phyloP scores from a whole-genome alignment of 208 protist genomes.

The Trypanosoma rangeli region DNA sequence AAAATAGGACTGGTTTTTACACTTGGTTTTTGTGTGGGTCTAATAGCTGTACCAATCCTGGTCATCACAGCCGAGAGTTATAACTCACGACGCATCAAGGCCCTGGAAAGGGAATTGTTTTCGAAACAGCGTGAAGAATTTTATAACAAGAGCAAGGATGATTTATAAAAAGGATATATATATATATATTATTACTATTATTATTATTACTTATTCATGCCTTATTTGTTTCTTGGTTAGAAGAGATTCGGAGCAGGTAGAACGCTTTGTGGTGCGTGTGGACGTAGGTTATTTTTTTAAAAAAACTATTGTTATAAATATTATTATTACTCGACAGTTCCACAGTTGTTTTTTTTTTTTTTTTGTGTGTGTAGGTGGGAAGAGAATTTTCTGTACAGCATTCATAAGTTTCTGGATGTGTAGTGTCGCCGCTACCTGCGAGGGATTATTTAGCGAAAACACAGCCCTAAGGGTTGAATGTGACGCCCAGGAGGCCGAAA shows the following conservation, averaged over 20 bases:
- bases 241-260: neutral
- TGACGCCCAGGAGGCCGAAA: conserved; percentile 33
- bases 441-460: conserved; percentile 27
- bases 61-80: conserved; percentile 65
- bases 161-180: conserved; percentile 9
- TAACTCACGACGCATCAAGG: conserved; percentile 74
- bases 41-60: conserved; percentile 66
- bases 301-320: too few species aligned
- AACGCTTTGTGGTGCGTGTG: too few species aligned
- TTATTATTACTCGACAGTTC: too few species aligned
- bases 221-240: neutral
- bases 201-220: neutral
- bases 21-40: conserved; percentile 64
- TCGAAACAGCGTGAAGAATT: conserved; percentile 73
- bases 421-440: conserved; percentile 6
- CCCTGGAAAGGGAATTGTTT: conserved; percentile 74
- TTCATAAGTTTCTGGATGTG: neutral
- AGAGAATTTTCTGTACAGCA: neutral
- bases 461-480: conserved; percentile 30
- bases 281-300: too few species aligned
- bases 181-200: conserved; percentile 1
- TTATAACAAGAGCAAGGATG: conserved; percentile 32
- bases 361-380: neutral
- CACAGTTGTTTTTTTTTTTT: conserved; percentile 18
- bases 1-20: conserved; percentile 69